phyloP scores from a whole-genome alignment of 306 rosid species.

The Fragaria iinumae region DNA sequence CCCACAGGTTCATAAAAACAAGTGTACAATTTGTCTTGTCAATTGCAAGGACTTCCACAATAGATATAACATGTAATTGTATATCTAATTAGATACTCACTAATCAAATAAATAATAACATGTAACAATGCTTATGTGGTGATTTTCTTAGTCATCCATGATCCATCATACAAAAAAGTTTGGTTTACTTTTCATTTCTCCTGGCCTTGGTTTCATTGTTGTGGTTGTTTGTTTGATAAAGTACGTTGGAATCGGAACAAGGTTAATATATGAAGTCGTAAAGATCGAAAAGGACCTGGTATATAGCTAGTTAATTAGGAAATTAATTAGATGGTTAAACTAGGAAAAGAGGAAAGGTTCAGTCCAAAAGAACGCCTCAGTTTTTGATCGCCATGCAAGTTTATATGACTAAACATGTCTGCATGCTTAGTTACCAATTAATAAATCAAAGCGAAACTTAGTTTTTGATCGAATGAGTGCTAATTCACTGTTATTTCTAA shows the following conservation, averaged over 20 bases:
- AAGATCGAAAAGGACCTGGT: neutral
- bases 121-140: neutral
- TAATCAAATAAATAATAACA: neutral
- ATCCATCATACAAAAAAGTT: neutral
- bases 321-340: neutral
- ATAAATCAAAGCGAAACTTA: neutral
- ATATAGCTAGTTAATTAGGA: neutral
- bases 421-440: neutral
- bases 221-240: neutral
- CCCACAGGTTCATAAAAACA: neutral
- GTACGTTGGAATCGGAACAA: neutral
- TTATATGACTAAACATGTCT: neutral
- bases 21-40: neutral
- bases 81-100: neutral
- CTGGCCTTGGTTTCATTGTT: neutral
- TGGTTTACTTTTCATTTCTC: neutral
- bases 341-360: neutral
- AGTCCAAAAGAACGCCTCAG: neutral
- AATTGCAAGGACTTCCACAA: neutral
- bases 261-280: neutral
- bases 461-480: neutral
- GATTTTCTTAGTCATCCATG: slow-evolving; percentile 1
- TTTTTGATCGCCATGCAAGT: neutral
- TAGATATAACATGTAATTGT: neutral
- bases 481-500: too few species aligned